Conservation (phyloP, 2,329 filamentous ascomycete genomes). For the Parastagonospora avenae region DNA sequence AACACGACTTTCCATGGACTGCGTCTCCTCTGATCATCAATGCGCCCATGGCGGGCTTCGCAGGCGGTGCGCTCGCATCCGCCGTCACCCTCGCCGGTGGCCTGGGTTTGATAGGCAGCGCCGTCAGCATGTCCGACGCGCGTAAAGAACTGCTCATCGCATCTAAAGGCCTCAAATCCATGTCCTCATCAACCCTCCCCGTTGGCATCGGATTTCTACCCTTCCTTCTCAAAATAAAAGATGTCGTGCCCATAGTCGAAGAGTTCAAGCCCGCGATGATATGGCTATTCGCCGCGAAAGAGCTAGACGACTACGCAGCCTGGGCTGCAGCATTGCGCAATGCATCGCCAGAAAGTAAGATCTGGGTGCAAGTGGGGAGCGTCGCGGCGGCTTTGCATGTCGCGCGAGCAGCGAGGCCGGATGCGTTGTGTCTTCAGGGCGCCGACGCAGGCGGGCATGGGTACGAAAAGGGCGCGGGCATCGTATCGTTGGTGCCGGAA, state of each 20-base stretch:
- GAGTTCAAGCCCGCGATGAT: conserved; percentile 63
- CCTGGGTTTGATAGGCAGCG: conserved; percentile 51
- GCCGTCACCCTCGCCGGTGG: conserved; percentile 62
- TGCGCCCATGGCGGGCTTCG: conserved; percentile 72
- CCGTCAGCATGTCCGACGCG: conserved; percentile 41
- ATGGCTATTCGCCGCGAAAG: conserved; percentile 69
- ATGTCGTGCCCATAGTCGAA: conserved; percentile 57
- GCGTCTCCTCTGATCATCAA: conserved; percentile 61
- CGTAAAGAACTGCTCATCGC: conserved; percentile 35
- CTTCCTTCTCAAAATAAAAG: conserved; percentile 52
- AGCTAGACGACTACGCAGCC: conserved; percentile 44
- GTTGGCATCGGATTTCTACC: conserved; percentile 68
- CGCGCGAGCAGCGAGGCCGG: conserved; percentile 54
- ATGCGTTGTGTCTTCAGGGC: conserved; percentile 68
- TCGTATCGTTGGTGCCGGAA: conserved; percentile 65
- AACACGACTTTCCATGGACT: conserved; percentile 57
- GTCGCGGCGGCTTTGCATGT: conserved; percentile 61
- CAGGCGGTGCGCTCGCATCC: conserved; percentile 61
- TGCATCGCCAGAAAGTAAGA: conserved; percentile 46
- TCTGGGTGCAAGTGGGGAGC: conserved; percentile 68
- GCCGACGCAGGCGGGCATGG: conserved; percentile 70
- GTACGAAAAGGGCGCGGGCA: conserved; percentile 59
- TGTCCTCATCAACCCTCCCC: conserved; percentile 44
- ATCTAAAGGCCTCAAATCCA: conserved; percentile 13
- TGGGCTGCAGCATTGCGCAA: conserved; percentile 44